phyloP scores from a whole-genome alignment of 1,284 basidiomycete species.

The Trametes polyzona region DNA sequence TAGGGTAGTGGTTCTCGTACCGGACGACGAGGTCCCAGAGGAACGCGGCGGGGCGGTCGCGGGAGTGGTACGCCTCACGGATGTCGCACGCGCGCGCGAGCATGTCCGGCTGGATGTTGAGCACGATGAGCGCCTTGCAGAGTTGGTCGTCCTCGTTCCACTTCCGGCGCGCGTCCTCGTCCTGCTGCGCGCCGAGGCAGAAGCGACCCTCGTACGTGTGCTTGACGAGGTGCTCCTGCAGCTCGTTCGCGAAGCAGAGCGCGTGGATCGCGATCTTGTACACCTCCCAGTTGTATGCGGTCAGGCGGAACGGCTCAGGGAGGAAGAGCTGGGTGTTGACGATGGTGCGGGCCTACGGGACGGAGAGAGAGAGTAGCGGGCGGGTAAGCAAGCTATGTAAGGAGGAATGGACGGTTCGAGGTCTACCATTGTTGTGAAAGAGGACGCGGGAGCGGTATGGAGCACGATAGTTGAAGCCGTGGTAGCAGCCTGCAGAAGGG shows the following conservation, averaged over 20 bases:
- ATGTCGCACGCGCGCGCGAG: constrained; percentile 5
- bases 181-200: background rate
- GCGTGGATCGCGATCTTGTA: constrained; percentile 8
- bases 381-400: no score
- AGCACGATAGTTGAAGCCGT: background rate
- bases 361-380: background rate
- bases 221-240: constrained; percentile 3
- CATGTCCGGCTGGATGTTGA: constrained; percentile 7
- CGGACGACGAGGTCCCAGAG: constrained; percentile 1
- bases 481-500: background rate
- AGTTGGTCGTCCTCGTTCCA: constrained; percentile 6
- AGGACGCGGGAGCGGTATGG: background rate
- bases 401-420: background rate
- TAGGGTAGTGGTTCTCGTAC: background rate
- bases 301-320: background rate
- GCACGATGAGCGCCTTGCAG: constrained; percentile 5
- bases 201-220: background rate
- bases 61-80: background rate
- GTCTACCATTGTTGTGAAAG: background rate
- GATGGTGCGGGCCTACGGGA: background rate
- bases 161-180: constrained; percentile 1
- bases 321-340: constrained; percentile 6
- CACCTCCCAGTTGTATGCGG: constrained; percentile 6
- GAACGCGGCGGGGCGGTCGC: constrained; percentile 1
- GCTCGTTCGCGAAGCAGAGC: constrained; percentile 1